Percentiles rank a stretch among this genome's conserved stretches.
phyloP scores from a whole-genome alignment of 2,329 filamentous ascomycete genomes.

The Thermothelomyces thermophilus region DNA sequence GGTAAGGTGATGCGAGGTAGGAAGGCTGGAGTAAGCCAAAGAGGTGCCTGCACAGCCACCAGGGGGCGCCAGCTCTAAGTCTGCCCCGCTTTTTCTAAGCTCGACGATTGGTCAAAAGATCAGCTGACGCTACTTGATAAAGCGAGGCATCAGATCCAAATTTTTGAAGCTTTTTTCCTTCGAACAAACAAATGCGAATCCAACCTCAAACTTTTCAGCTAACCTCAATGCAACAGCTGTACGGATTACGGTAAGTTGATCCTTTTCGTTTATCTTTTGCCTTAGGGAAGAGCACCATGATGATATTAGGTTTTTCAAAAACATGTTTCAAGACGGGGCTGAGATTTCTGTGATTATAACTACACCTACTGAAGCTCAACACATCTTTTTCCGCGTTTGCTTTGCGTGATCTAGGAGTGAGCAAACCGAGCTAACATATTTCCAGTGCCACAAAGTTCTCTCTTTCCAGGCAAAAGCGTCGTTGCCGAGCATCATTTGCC shows the following conservation, averaged over 20 bases:
- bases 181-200: neutral
- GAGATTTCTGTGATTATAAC: slow-evolving; percentile 31
- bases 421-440: neutral
- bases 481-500: no score
- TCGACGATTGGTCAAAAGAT: neutral
- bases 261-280: neutral
- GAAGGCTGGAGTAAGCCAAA: neutral
- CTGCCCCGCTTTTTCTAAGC: neutral
- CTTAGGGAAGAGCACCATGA: neutral
- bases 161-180: no score
- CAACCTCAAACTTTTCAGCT: no score
- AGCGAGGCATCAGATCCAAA: no score
- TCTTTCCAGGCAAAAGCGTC: neutral
- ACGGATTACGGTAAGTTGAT: neutral
- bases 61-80: neutral
- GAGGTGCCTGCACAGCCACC: neutral
- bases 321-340: slow-evolving; percentile 38
- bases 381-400: neutral
- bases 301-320: slow-evolving; percentile 16
- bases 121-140: no score
- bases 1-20: neutral
- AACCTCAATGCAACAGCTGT: no score
- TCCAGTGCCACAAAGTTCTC: neutral
- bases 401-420: no score
- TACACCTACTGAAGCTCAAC: slow-evolving; percentile 16